Conservation (phyloP, 192 early-diverging fungal genomes). For the Coemansia sp. region DNA sequence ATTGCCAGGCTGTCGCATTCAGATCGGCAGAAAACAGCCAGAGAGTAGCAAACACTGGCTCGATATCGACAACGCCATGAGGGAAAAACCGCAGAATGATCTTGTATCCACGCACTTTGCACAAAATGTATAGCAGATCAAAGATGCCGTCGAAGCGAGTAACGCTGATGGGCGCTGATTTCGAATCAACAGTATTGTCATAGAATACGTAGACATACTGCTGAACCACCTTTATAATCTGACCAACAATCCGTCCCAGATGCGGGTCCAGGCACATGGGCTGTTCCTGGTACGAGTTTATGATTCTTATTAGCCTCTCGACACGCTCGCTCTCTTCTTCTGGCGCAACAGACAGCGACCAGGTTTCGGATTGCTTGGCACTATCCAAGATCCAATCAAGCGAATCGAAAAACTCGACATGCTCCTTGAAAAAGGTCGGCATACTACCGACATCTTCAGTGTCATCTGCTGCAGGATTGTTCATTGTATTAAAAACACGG, state of each 20-base stretch:
- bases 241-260: slow-evolving; percentile 37
- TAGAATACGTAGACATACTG: slow-evolving; percentile 30
- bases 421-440: slow-evolving; percentile 48
- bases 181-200: slow-evolving; percentile 2
- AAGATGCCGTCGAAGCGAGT: slow-evolving; percentile 29
- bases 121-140: slow-evolving; percentile 66
- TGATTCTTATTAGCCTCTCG: slow-evolving; percentile 19
- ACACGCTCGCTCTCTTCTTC: slow-evolving; percentile 18
- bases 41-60: slow-evolving; percentile 79
- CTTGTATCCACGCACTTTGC: slow-evolving; percentile 89
- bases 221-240: slow-evolving; percentile 27
- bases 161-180: not conserved
- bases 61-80: slow-evolving; percentile 84
- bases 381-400: slow-evolving; percentile 17
- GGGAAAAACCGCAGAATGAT: slow-evolving; percentile 87
- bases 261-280: slow-evolving; percentile 49
- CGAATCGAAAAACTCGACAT: slow-evolving; percentile 21
- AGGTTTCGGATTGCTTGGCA: slow-evolving; percentile 13
- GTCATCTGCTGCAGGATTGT: slow-evolving; percentile 7
- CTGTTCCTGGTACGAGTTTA: slow-evolving; percentile 48
- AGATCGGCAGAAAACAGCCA: slow-evolving; percentile 17
- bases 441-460: slow-evolving; percentile 27
- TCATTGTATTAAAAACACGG: slow-evolving; percentile 7
- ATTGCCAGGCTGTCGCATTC: slow-evolving; percentile 62
- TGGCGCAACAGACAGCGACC: slow-evolving; percentile 10